A percentile compares a stretch with the other conserved stretches of the same genome.
Evolutionary conservation across 2,329 filamentous ascomycete genomes (phyloP).

Genomic region (Tolypocladium endophyticum): DNA sequence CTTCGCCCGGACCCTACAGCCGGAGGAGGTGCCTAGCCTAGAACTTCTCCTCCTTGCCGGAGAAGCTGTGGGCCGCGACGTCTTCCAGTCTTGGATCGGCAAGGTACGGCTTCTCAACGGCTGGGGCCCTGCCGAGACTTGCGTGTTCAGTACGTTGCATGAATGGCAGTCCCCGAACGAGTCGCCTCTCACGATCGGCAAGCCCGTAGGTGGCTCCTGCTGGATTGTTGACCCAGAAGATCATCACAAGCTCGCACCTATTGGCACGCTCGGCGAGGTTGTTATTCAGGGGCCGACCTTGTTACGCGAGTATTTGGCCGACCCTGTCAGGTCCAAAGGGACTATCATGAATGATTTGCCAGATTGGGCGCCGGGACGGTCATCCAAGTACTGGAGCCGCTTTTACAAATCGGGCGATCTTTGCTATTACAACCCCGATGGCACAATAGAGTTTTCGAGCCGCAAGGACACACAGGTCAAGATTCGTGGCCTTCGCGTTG

Average conservation of each 20-base stretch:
- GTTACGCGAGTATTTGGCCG: conserved; percentile 4
- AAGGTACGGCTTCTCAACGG: conserved; percentile 4
- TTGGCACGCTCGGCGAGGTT: conserved; percentile 5
- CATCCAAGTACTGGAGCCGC: neutral
- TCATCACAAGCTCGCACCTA: neutral
- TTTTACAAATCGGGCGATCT: conserved; percentile 6
- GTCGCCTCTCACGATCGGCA: conserved; percentile 1
- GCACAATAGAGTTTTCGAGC: conserved; percentile 6
- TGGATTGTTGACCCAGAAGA: conserved; percentile 3
- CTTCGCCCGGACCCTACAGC: conserved; percentile 2
- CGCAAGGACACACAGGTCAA: conserved; percentile 7
- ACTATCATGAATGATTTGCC: neutral
- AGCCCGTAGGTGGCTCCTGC: neutral
- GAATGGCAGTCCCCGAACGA: neutral
- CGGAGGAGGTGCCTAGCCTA: conserved; percentile 1
- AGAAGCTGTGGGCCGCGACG: conserved; percentile 1
- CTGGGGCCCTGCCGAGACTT: conserved; percentile 5
- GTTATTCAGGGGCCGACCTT: conserved; percentile 6
- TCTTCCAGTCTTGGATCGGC: conserved; percentile 3
- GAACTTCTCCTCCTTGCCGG: conserved; percentile 4
- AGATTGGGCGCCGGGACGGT: neutral
- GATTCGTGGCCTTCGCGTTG: conserved; percentile 9
- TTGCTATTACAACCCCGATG: conserved; percentile 4
- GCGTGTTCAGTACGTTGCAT: neutral
- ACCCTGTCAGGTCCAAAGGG: neutral